Conservation (phyloP, 306 rosid species). For the Cicer chorassanicum region DNA sequence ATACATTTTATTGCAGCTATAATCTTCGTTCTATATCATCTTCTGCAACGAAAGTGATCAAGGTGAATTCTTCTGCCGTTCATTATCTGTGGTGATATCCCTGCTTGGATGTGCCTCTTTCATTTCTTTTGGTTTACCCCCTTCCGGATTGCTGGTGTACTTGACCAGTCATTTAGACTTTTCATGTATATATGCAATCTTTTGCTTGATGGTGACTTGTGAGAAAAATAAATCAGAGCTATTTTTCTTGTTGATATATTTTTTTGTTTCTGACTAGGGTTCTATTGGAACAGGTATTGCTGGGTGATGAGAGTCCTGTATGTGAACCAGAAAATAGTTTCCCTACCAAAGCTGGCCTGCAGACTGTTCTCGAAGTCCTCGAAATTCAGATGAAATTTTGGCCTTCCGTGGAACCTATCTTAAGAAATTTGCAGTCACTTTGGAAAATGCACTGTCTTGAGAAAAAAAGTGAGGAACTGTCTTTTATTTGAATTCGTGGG, state of each 20-base stretch:
- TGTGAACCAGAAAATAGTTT: slow-evolving; percentile 49
- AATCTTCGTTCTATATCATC: slow-evolving; percentile 97
- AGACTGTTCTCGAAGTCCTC: slow-evolving; percentile 78
- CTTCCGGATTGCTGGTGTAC: neutral
- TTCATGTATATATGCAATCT: slow-evolving; percentile 29
- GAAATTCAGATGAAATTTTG: slow-evolving; percentile 80
- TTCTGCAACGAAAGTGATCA: slow-evolving; percentile 86
- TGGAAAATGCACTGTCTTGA: slow-evolving; percentile 50
- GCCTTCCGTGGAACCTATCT: slow-evolving; percentile 66
- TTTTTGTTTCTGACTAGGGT: slow-evolving; percentile 43
- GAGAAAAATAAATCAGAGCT: slow-evolving; percentile 27
- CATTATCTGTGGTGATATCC: slow-evolving; percentile 13
- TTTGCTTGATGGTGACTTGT: slow-evolving; percentile 4
- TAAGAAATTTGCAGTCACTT: slow-evolving; percentile 61
- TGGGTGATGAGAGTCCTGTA: slow-evolving; percentile 78
- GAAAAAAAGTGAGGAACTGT: slow-evolving; percentile 64
- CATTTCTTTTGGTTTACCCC: neutral
- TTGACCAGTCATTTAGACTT: slow-evolving; percentile 23
- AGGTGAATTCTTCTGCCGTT: slow-evolving; percentile 60
- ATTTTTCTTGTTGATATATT: neutral
- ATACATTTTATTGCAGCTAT: slow-evolving; percentile 68
- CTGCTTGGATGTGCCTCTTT: slow-evolving; percentile 31
- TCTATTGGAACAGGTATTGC: slow-evolving; percentile 63
- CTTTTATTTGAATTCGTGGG: slow-evolving; percentile 40
- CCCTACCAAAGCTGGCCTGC: slow-evolving; percentile 80